Conservation (phyloP, 495 filamentous ascomycete genomes). For the Tetracladium marchalianum region DNA sequence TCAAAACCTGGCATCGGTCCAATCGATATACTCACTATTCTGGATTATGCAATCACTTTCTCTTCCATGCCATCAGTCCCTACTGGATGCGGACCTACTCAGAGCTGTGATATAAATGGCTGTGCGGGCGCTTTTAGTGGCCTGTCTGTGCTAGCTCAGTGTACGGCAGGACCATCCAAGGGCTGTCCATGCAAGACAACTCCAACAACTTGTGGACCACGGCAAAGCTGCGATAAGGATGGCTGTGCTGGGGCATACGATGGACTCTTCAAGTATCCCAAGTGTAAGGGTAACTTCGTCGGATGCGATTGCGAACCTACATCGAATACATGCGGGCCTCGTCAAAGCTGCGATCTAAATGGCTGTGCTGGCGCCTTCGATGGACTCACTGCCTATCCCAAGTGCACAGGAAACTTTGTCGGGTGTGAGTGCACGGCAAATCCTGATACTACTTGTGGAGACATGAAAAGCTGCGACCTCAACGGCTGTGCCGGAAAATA, state of each 20-base stretch:
- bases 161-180: background rate
- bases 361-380: conserved; percentile 1
- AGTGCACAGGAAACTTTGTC: background rate
- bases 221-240: background rate
- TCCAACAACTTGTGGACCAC: background rate
- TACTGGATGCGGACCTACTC: background rate
- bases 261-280: background rate
- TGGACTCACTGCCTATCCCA: background rate
- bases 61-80: conserved; percentile 2
- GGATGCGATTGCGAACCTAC: background rate
- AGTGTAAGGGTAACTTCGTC: background rate
- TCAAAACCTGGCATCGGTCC: conserved; percentile 6
- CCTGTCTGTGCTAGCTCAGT: background rate
- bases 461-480: background rate
- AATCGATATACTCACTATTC: conserved; percentile 8
- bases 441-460: conserved; percentile 1
- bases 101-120: background rate
- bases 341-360: conserved; percentile 6
- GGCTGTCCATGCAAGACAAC: background rate
- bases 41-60: conserved; percentile 5
- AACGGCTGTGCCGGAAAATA: conserved; percentile 1
- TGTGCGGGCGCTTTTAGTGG: conserved; percentile 1
- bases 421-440: conserved; percentile 2
- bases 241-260: background rate
- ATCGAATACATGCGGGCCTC: background rate